Evolutionary conservation across 228 moss, liverwort and hornwort genomes (phyloP), one percentile per base, ranked within the genome.

Genomic region (Sphagnum fallax): DNA sequence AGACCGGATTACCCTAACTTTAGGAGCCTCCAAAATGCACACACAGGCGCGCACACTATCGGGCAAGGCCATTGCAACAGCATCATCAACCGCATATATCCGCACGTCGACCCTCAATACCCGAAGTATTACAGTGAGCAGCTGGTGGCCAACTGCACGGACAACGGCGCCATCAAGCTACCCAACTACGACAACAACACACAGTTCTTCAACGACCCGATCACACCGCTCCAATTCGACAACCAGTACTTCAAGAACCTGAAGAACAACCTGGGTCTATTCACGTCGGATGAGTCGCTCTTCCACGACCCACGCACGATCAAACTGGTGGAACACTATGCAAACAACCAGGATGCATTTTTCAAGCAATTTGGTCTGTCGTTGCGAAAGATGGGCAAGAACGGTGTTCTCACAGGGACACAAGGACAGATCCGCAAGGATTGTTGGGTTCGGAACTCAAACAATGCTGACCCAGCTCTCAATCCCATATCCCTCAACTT

Each of bases 381-480:
- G 6, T 49, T 65, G 2, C 7, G 64, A 6, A 65, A 65, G 64
- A 65, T 65, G 64, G 64, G 64, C 48, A 65, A 65, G 16, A 10
- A 13, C 4, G 48, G 64, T 8, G 64, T 65, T 5, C 64, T 65
- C 4, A 65, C 64, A 4, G 64, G 64, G 10, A 65, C 49, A 0
- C 64, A 65, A 49, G 64, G 64, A 6, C 64, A 65, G 5, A 65
- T 65, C 14, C 64, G 64, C 11, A 65, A 65, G 64, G 49, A 65
- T 2, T 65, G 64, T 49, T 65, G 64, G 64, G 64, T 65, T 13
- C 16, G 64, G 14, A 65, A 65, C 64, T 65, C 64, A 47, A 10
- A 65, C 48, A 49, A 65, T 47, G 48, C 7, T 6, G 64, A 65
- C 5, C 64, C 64, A 0, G 64, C 64, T 6, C 4, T 65, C 14